Evolutionary conservation across 257 asterid species (phyloP).

Genomic region (Gentiana dahurica): DNA sequence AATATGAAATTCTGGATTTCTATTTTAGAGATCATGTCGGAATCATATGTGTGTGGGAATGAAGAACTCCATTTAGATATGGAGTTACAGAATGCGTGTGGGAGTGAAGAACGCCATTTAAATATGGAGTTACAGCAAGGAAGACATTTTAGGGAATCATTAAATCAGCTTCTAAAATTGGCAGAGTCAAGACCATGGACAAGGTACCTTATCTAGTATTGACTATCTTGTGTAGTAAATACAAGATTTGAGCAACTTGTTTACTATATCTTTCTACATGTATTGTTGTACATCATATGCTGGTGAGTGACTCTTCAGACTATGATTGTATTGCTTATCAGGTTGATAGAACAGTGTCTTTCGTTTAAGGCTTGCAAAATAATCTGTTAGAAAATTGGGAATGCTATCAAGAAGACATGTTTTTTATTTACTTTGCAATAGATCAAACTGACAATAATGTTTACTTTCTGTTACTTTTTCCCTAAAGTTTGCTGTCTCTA

Average conservation of each 20-base stretch:
- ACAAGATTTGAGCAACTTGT: not conserved
- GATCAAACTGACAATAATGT: not conserved
- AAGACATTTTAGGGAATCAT: conserved; percentile 45
- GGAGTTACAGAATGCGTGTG: conserved; percentile 27
- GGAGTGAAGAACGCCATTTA: conserved; percentile 21
- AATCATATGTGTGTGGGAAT: conserved; percentile 20
- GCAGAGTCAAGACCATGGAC: conserved; percentile 45
- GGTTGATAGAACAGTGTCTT: not conserved
- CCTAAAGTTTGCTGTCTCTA: conserved; percentile 9
- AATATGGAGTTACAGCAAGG: conserved; percentile 43
- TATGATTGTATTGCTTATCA: not conserved
- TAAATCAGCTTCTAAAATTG: conserved; percentile 38
- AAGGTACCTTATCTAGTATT: conserved; percentile 35
- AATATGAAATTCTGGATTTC: not conserved
- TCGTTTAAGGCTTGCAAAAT: not conserved
- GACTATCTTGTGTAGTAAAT: not conserved
- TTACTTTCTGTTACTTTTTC: conserved; percentile 3
- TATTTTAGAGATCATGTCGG: conserved; percentile 41
- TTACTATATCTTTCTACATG: not conserved
- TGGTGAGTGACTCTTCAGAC: not conserved
- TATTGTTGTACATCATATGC: not conserved
- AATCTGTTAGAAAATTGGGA: not conserved
- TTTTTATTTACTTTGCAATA: not conserved
- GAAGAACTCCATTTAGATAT: conserved; percentile 30
- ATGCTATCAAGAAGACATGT: not conserved